Base-by-base conservation (phyloP, 2,329 filamentous ascomycete species). In the Byssochlamys sp. region DNA sequence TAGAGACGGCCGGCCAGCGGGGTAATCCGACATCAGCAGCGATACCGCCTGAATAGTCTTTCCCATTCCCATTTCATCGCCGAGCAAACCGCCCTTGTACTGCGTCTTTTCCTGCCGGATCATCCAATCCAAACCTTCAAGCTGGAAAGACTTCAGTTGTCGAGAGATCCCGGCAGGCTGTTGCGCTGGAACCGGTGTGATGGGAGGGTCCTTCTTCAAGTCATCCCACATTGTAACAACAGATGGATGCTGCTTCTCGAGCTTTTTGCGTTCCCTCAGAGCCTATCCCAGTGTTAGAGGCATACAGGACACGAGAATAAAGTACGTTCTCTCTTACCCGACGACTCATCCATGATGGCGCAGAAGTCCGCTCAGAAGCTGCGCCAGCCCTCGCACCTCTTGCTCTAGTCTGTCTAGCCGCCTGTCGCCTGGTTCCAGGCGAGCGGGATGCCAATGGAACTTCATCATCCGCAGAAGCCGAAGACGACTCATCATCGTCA, bases 1-100 rank as follows among this genome's bases (percentile, higher is more conserved):
- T 3, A 97, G 79, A 0, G 90, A 89, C 1, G 94, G 92, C 56
- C 87, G 77, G 64, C 87, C 88, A 25, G 86, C 88, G 2, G 91
- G 92, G 66, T 89, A 96, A 70, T 97, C 91, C 0, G 92, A 96
- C 94, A 97, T 97, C 73, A 99, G 91, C 51, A 99, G 81, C 2
- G 92, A 96, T 19, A 99, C 94, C 2, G 94, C 92, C 73, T 99
- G 94, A 54, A 99, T 97, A 0, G 94, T 99, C 77, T 99, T 99
- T 54, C 94, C 94, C 76, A 99, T 89, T 5, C 94, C 94, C 94
- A 99, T 99, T 74, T 99, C 94, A 65, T 99, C 94, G 59, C 94
- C 94, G 1, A 99, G 81, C 2, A 99, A 79, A 12, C 94, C 94
- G 19, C 94, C 94, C 67, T 86, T 89, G 82, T 91, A 97, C 45